phyloP scores from a whole-genome alignment of 2,329 filamentous ascomycete species.

The Botrytis porri region DNA sequence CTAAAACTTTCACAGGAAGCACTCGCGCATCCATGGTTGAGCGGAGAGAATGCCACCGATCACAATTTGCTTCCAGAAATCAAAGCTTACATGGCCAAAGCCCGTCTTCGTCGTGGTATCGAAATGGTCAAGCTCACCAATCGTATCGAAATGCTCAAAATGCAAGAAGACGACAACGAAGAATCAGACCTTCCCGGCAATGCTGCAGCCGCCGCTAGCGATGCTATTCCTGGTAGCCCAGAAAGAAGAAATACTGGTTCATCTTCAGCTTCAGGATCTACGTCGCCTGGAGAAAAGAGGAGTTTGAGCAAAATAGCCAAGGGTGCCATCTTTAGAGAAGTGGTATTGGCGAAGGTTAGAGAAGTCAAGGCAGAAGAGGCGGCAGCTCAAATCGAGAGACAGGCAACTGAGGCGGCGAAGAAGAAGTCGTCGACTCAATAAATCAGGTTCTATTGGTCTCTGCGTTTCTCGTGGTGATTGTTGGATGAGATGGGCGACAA shows the following conservation, averaged over 20 bases:
- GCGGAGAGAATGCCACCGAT: conserved; percentile 84
- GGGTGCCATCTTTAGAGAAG: conserved; percentile 84
- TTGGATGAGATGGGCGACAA: not conserved
- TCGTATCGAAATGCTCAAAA: conserved; percentile 89
- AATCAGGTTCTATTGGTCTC: not conserved
- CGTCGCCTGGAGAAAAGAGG: conserved; percentile 39
- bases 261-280: conserved; percentile 21
- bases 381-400: conserved; percentile 60
- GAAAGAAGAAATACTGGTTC: conserved; percentile 22
- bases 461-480: not conserved
- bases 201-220: conserved; percentile 52
- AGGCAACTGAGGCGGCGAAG: conserved; percentile 34
- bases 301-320: conserved; percentile 51
- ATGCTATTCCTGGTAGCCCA: conserved; percentile 39
- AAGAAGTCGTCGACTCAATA: conserved; percentile 30
- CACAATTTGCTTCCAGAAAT: conserved; percentile 98
- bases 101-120: conserved; percentile 87
- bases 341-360: conserved; percentile 88
- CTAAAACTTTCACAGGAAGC: conserved; percentile 57
- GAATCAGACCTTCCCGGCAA: conserved; percentile 61
- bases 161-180: conserved; percentile 85
- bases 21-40: conserved; percentile 82
- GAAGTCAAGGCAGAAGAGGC: conserved; percentile 85
- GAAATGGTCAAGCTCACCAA: conserved; percentile 95
- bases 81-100: conserved; percentile 87